Base-by-base conservation (phyloP, 306 rosid species). In the Cicer bijugum region DNA sequence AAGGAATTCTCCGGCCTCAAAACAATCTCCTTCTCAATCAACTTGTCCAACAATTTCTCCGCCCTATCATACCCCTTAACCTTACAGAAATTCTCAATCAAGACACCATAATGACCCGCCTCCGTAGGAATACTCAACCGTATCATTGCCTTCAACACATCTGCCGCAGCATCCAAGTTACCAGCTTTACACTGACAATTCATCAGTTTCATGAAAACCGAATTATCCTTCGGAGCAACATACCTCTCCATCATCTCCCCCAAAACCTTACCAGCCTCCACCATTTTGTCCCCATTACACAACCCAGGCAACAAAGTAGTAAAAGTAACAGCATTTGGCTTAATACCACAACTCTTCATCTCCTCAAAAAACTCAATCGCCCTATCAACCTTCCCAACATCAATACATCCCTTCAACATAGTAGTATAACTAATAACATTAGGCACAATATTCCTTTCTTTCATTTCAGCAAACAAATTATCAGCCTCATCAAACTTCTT, bases 361-460 rank as follows among this genome's bases (percentile, higher is more conserved):
- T 91, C 91, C 50, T 82, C 84, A 44, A 91, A 88, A 74, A 88
- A 60, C 70, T 76, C 43, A 66, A 87, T 2, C 0, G 88, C 98
- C 47, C 84, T 87, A 46, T 91, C 95, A 42, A 82, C 69, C 66
- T 74, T 77, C 45, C 92, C 97, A 0, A 66, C 88, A 0, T 81
- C 88, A 69, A 91, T 85, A 81, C 79, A 94, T 42, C 97, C 97
- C 59, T 91, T 91, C 46, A 91, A 67, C 92, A 93, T 86, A 8
- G 91, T 91, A 16, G 96, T 93, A 73, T 88, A 94, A 67, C 90
- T 85, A 72, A 94, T 91, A 69, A 91, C 98, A 2, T 88, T 88
- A 0, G 96, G 97, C 2, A 45, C 80, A 8, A 91, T 16, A 47
- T 89, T 85, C 75, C 75, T 80, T 64, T 85, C 97, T 82, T 91